phyloP scores from a whole-genome alignment of 2,329 filamentous ascomycete species.

The Neonectria coccinea region DNA sequence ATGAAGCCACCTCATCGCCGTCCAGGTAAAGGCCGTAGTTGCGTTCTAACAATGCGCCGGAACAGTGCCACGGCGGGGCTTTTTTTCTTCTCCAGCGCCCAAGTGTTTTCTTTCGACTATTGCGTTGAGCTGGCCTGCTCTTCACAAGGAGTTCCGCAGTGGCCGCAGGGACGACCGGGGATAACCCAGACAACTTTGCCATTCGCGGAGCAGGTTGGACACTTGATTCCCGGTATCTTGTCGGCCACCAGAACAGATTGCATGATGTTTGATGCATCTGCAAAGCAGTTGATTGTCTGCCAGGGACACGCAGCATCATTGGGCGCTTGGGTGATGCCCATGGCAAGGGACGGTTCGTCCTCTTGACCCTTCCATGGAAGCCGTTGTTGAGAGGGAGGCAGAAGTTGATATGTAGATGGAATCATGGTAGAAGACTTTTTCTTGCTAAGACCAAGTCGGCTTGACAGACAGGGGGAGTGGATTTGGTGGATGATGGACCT shows the following conservation, averaged over 20 bases:
- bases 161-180: conserved; percentile 62
- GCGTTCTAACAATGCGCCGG: background rate
- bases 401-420: conserved; percentile 20
- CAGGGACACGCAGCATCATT: background rate
- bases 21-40: background rate
- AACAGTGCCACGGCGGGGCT: background rate
- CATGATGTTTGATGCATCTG: background rate
- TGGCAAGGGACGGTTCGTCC: background rate
- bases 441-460: conserved; percentile 1
- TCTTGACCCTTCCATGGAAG: conserved; percentile 5
- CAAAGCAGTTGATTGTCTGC: background rate
- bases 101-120: background rate
- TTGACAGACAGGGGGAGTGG: conserved; percentile 9
- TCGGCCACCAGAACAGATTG: conserved; percentile 20
- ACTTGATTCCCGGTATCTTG: conserved; percentile 63
- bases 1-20: conserved; percentile 7
- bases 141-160: conserved; percentile 61
- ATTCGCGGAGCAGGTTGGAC: conserved; percentile 61
- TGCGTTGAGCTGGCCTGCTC: conserved; percentile 1
- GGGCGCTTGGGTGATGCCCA: conserved; percentile 1
- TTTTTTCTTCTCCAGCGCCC: background rate
- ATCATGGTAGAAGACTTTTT: conserved; percentile 26
- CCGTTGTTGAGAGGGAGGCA: conserved; percentile 4
- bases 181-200: conserved; percentile 69
- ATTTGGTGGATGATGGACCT: conserved; percentile 8